phyloP scores from a whole-genome alignment of 441 rosid genomes.

The Hypseocharis bilobata region DNA sequence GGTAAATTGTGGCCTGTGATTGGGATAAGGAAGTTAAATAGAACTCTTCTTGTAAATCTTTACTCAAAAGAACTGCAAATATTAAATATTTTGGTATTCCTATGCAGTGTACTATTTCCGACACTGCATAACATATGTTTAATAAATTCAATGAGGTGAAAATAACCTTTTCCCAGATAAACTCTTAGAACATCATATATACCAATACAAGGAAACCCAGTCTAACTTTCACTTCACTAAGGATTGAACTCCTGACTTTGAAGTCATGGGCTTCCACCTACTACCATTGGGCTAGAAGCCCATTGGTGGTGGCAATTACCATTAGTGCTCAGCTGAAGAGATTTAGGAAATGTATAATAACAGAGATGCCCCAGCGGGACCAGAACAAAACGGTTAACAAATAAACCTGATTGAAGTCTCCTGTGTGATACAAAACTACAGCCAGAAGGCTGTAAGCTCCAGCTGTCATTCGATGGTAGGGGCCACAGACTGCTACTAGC shows the following conservation, averaged over 20 bases:
- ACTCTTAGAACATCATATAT: neutral
- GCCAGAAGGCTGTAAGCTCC: slow-evolving; percentile 81
- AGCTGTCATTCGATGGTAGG: slow-evolving; percentile 81
- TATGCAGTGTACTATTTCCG: neutral
- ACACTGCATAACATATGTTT: neutral
- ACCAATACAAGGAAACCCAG: neutral
- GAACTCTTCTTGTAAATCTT: slow-evolving; percentile 13
- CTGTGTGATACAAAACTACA: slow-evolving; percentile 75
- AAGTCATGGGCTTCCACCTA: neutral
- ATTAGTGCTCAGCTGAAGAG: neutral
- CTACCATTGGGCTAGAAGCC: neutral
- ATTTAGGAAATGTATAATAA: neutral
- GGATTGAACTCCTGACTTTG: neutral
- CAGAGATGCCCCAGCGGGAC: neutral
- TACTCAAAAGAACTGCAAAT: slow-evolving; percentile 1
- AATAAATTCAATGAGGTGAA: neutral
- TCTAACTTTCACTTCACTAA: neutral
- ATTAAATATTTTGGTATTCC: neutral
- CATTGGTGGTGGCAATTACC: neutral
- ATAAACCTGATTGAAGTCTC: slow-evolving; percentile 70
- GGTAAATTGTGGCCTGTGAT: slow-evolving; percentile 70
- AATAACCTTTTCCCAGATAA: neutral
- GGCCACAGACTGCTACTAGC: slow-evolving; percentile 70
- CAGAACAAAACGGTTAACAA: slow-evolving; percentile 1
- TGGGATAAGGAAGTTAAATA: slow-evolving; percentile 26